Evolutionary conservation across 805 yeast genomes (phyloP), one percentile per base, ranked within the genome.

Genomic region (Candida andamanensis): DNA sequence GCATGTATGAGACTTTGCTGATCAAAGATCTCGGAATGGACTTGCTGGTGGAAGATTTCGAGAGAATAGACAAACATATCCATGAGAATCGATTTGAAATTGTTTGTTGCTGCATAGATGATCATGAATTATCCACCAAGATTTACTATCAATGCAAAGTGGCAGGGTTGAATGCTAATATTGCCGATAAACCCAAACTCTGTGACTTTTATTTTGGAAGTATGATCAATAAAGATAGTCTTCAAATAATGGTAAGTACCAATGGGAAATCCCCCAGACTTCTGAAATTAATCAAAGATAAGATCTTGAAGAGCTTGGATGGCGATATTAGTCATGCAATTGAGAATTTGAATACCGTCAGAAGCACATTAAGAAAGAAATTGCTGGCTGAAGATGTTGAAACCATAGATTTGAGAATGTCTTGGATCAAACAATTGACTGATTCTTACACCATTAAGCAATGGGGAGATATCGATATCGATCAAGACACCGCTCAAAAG

Each of bases 151-250:
- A 60, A 29, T 56, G 67, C 39, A 60, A 68, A 41, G 45, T 54
- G 30, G 45, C 63, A 26, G 57, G 76, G 36, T 42, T 85, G 52
- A 74, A 76, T 16, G 85, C 82, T 15, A 85, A 85, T 49, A 79
- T 84, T 24, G 95, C 95, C 1, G 95, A 85, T 52, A 81, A 81
- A 40, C 94, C 95, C 3, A 71, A 73, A n/a, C 60, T 76, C 38
- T 85, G 95, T 60, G 95, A 85, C 54, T 85, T 83, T 55, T 85
- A 83, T 59, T 85, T 85, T 54, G 95, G 95, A 1, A 74, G 89
- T 15, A 77, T 80, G 61, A 77, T 74, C 52, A 69, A 83, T 47
- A 74, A 73, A 41, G 92, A 89, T 11, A 74, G 78, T 11, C 59
- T 85, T 30, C 92, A 84, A 50, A 69, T 85, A 23, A 79, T 85